phyloP scores from a whole-genome alignment of 257 asterid species.

The Penstemon barbatus region DNA sequence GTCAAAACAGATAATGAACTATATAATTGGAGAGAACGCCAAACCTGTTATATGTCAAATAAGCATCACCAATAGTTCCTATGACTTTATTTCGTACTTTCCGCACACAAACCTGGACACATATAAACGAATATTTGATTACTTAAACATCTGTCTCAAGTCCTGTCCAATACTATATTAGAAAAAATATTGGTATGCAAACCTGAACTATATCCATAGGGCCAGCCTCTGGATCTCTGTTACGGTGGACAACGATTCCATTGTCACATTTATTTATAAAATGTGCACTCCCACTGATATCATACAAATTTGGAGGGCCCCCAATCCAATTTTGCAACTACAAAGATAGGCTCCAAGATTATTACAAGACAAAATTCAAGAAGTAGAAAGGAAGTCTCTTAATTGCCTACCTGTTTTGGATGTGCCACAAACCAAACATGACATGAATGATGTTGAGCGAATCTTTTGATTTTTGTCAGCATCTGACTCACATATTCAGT shows the following conservation, averaged over 20 bases:
- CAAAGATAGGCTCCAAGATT: slow-evolving; percentile 26
- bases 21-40: neutral
- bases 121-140: slow-evolving; percentile 4
- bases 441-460: slow-evolving; percentile 94
- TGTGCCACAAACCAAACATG: slow-evolving; percentile 99
- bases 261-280: slow-evolving; percentile 96
- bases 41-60: slow-evolving; percentile 77
- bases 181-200: slow-evolving; percentile 10
- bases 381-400: neutral
- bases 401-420: slow-evolving; percentile 80
- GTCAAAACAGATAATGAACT: neutral
- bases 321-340: slow-evolving; percentile 94
- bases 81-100: slow-evolving; percentile 92
- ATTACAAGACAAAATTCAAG: slow-evolving; percentile 1
- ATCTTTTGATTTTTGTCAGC: slow-evolving; percentile 89
- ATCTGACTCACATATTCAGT: slow-evolving; percentile 97
- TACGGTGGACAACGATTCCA: slow-evolving; percentile 92
- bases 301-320: slow-evolving; percentile 82
- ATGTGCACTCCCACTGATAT: slow-evolving; percentile 98
- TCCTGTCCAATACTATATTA: no score
- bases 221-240: slow-evolving; percentile 82
- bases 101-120: slow-evolving; percentile 74
- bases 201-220: slow-evolving; percentile 89
- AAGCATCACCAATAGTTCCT: slow-evolving; percentile 90
- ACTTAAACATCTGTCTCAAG: no score